These are phyloP conservation scores for Ascochyta lentis DNA, from an alignment of 2,329 filamentous ascomycete species.

Conservation along the genomic window DNA sequence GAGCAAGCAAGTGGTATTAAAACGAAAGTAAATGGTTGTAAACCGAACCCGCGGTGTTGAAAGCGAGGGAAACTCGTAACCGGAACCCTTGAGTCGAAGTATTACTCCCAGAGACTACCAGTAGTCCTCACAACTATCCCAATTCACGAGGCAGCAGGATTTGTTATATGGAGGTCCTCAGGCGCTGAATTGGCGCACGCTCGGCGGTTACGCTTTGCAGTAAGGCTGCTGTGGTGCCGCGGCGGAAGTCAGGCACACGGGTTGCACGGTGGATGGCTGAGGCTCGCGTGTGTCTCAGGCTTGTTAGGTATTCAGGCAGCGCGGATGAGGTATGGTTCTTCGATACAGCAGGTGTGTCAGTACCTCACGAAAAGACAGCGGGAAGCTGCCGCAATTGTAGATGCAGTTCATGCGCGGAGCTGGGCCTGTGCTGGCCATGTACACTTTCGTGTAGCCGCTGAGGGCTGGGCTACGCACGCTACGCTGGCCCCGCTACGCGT, in stretches of 20 bases:
- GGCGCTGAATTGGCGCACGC: constrained; percentile 21
- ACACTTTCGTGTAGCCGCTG: constrained; percentile 33
- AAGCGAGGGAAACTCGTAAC: constrained; percentile 12
- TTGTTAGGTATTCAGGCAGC: constrained; percentile 40
- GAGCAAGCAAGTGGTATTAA: constrained; percentile 20
- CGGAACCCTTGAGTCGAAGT: constrained; percentile 14
- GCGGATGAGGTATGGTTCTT: constrained; percentile 23
- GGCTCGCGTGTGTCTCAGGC: constrained; percentile 45
- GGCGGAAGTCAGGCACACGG: constrained; percentile 33
- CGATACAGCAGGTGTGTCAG: constrained; percentile 48
- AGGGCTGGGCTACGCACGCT: constrained; percentile 16
- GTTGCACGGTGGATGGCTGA: constrained; percentile 33
- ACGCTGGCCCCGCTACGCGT: constrained; percentile 6
- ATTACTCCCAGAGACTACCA: constrained; percentile 44
- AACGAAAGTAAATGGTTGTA: constrained; percentile 40
- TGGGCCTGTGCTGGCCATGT: constrained; percentile 21
- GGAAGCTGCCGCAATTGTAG: constrained; percentile 41
- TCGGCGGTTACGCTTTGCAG: constrained; percentile 26
- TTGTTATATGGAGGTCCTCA: constrained; percentile 44
- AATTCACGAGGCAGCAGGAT: constrained; percentile 32
- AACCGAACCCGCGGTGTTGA: constrained; percentile 36
- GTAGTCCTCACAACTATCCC: constrained; percentile 33
- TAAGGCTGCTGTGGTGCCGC: constrained; percentile 18
- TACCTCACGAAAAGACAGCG: constrained; percentile 36
- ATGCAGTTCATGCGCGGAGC: constrained; percentile 43